phyloP scores from a whole-genome alignment of 768 basidiomycete genomes.

The Neoboletus brunneissimus region DNA sequence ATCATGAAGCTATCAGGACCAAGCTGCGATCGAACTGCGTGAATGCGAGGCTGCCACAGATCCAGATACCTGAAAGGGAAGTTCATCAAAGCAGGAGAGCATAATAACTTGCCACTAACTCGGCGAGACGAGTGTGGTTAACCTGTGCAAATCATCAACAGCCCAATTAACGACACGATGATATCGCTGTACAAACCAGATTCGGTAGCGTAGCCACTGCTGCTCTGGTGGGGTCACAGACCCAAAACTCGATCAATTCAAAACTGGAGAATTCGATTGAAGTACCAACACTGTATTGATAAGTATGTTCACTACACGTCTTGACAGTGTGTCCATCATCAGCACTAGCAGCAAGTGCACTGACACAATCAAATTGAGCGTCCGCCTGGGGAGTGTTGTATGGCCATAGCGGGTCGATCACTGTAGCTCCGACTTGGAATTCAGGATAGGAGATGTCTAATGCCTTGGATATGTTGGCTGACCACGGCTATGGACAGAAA shows the following conservation, averaged over 20 bases:
- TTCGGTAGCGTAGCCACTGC: slow-evolving; percentile 50
- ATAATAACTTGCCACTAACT: slow-evolving; percentile 30
- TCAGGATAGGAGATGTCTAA: slow-evolving; percentile 38
- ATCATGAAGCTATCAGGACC: slow-evolving; percentile 49
- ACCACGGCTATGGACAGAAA: slow-evolving; percentile 39
- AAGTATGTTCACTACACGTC: slow-evolving; percentile 52
- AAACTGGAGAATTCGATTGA: slow-evolving; percentile 32
- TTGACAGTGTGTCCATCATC: slow-evolving; percentile 41
- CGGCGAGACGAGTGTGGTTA: slow-evolving; percentile 50
- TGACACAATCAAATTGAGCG: slow-evolving; percentile 43
- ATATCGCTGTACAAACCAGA: slow-evolving; percentile 32
- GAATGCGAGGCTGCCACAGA: slow-evolving; percentile 53
- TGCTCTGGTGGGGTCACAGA: slow-evolving; percentile 29
- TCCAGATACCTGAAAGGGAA: slow-evolving; percentile 44
- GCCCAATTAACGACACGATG: not conserved
- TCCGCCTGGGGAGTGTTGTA: slow-evolving; percentile 40
- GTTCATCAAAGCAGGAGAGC: not conserved
- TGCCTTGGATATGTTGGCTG: slow-evolving; percentile 44
- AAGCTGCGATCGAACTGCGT: slow-evolving; percentile 43
- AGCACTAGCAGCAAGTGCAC: slow-evolving; percentile 46
- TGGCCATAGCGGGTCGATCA: slow-evolving; percentile 51
- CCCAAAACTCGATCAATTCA: slow-evolving; percentile 29
- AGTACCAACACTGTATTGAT: slow-evolving; percentile 48
- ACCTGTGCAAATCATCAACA: slow-evolving; percentile 33
- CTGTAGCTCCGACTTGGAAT: slow-evolving; percentile 52